Percentiles rank a stretch among this genome's conserved stretches.
These are phyloP conservation scores for Zoysia matrella DNA, from an alignment of 202 grass and related monocot genomes.

Conservation along the genomic window DNA sequence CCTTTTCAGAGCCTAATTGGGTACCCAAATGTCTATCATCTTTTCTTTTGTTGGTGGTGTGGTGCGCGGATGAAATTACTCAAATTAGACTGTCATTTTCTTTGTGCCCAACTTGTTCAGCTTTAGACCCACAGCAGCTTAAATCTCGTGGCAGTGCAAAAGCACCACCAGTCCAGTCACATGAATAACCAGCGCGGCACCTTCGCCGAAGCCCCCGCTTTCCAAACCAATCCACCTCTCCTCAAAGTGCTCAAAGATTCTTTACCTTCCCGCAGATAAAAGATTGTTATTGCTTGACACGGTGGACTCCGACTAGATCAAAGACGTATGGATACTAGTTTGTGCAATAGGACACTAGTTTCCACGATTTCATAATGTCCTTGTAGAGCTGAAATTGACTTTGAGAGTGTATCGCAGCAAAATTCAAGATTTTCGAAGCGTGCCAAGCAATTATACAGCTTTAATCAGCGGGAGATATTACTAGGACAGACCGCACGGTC, in stretches of 20 bases:
- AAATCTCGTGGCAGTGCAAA: neutral
- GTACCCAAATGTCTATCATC: neutral
- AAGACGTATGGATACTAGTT: neutral
- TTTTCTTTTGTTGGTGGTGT: neutral
- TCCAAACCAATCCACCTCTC: neutral
- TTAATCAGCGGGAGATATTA: neutral
- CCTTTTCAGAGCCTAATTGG: constrained; percentile 1
- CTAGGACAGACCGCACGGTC: neutral
- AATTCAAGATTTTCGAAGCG: no score
- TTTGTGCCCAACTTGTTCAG: neutral
- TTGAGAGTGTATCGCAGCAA: no score
- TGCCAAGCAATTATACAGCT: neutral
- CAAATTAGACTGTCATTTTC: neutral
- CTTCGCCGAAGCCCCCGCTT: neutral
- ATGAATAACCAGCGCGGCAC: neutral
- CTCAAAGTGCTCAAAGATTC: constrained; percentile 19
- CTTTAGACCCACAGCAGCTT: neutral
- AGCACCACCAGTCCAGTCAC: neutral
- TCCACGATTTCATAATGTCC: no score
- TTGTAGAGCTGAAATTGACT: no score
- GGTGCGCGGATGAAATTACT: neutral
- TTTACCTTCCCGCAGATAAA: neutral
- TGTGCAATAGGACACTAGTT: no score
- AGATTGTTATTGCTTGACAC: constrained; percentile 22
- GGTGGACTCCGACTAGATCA: constrained; percentile 29